Percentiles rank a stretch among this genome's conserved stretches.
Conservation (phyloP, 768 basidiomycete genomes). For the Floccularia luteovirens region DNA sequence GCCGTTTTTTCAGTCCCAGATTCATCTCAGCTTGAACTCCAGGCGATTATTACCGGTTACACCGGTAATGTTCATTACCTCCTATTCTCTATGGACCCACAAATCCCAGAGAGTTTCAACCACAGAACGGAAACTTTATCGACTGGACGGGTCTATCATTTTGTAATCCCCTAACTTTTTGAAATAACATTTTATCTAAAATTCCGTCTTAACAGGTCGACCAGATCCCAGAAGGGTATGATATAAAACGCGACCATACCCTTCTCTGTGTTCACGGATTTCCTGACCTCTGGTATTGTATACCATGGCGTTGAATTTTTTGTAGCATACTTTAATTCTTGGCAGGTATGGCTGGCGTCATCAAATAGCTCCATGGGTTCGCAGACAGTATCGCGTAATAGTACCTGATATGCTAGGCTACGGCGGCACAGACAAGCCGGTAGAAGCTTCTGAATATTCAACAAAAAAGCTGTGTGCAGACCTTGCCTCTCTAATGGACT, state of each 20-base stretch:
- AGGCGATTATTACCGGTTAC: no score
- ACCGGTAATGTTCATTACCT: conserved; percentile 9
- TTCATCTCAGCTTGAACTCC: no score
- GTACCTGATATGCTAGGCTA: conserved; percentile 62
- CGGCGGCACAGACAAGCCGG: conserved; percentile 55
- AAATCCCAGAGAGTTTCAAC: conserved; percentile 36
- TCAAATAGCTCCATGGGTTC: conserved; percentile 67
- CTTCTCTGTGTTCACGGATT: conserved; percentile 78
- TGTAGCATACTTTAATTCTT: neutral
- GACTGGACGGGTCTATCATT: conserved; percentile 62
- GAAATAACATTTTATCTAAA: neutral
- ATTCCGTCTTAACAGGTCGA: conserved; percentile 30
- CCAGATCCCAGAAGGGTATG: conserved; percentile 41
- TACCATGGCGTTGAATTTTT: neutral
- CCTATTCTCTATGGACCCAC: conserved; percentile 28
- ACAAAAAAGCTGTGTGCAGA: conserved; percentile 54
- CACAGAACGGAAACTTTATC: conserved; percentile 43
- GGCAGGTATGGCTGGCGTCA: conserved; percentile 68
- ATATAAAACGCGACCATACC: conserved; percentile 34
- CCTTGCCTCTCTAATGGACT: conserved; percentile 57
- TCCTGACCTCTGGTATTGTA: conserved; percentile 49
- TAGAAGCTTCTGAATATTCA: conserved; percentile 46
- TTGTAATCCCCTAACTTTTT: conserved; percentile 26
- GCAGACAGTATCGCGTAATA: conserved; percentile 53
- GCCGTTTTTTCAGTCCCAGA: conserved; percentile 11